These are phyloP conservation scores for Rhizopogon vinicolor DNA, from an alignment of 768 basidiomycete genomes.

Conservation along the genomic window DNA sequence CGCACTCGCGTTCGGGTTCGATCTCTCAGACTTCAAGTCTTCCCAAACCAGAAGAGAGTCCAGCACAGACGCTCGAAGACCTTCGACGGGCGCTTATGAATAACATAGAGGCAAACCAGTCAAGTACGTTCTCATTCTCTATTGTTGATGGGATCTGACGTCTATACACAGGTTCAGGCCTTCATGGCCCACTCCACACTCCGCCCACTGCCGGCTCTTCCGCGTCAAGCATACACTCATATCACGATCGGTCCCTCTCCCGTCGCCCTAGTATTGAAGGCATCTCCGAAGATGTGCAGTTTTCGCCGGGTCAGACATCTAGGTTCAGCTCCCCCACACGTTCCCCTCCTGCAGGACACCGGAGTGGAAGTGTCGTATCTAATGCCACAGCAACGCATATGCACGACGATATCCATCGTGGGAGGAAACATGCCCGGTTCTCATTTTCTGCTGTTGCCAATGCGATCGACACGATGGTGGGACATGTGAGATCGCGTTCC, in stretches of 20 bases:
- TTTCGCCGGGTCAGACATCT: not conserved
- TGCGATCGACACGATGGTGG: slow-evolving; percentile 36
- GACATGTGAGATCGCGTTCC: slow-evolving; percentile 42
- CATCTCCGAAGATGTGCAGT: slow-evolving; percentile 29
- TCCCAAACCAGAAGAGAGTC: slow-evolving; percentile 3
- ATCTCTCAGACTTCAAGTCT: not conserved
- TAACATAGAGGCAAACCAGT: slow-evolving; percentile 5
- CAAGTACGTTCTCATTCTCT: slow-evolving; percentile 1
- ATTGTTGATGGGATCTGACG: not conserved
- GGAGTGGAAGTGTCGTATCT: not conserved
- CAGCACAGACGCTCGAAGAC: slow-evolving; percentile 17
- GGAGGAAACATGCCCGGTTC: slow-evolving; percentile 39
- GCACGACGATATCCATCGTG: slow-evolving; percentile 18
- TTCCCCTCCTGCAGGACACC: not conserved
- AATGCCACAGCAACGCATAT: not conserved
- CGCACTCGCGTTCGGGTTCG: not conserved
- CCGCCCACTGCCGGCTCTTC: not conserved
- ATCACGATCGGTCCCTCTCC: slow-evolving; percentile 18
- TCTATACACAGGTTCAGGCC: not conserved
- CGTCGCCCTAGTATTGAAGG: slow-evolving; percentile 34
- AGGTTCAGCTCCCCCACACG: not conserved
- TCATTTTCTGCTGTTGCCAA: slow-evolving; percentile 47
- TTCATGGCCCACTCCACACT: not conserved
- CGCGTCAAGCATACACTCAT: slow-evolving; percentile 3
- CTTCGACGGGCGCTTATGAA: slow-evolving; percentile 11